Conservation (phyloP, 2,329 filamentous ascomycete genomes). For the Myotisia sp. region DNA sequence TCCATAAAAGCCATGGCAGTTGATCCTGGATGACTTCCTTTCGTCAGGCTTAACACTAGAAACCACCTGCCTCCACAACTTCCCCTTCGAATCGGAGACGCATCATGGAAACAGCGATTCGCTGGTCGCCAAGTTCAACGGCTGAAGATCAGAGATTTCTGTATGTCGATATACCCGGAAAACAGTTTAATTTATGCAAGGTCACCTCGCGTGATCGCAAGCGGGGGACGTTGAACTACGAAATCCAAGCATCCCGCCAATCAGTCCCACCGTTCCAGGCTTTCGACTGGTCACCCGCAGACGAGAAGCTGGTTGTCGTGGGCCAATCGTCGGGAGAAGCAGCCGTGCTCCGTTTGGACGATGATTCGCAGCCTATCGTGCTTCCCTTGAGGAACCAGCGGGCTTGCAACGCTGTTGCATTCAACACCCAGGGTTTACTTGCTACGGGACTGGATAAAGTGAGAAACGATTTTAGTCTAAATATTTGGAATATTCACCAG, state of each 20-base stretch:
- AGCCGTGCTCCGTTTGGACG: conserved; percentile 42
- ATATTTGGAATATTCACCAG: conserved; percentile 48
- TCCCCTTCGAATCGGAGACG: neutral
- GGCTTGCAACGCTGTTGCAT: conserved; percentile 50
- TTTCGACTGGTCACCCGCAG: conserved; percentile 50
- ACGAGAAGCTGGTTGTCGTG: conserved; percentile 45
- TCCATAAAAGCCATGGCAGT: conserved; percentile 5
- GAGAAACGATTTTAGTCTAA: conserved; percentile 50
- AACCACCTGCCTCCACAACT: neutral
- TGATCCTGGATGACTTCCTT: conserved; percentile 5
- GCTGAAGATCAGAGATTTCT: conserved; percentile 42
- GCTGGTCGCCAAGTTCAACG: conserved; percentile 48
- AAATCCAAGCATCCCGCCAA: conserved; percentile 38
- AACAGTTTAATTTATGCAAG: conserved; percentile 44
- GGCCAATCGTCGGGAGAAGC: conserved; percentile 49
- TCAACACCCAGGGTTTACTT: conserved; percentile 42
- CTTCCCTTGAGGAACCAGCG: conserved; percentile 49
- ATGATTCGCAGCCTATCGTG: conserved; percentile 34
- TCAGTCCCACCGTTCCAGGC: conserved; percentile 48
- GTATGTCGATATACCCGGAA: conserved; percentile 46
- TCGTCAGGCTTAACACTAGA: too few species aligned
- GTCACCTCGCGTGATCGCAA: conserved; percentile 28
- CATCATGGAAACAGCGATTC: conserved; percentile 46
- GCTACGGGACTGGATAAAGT: conserved; percentile 50
- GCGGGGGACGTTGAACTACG: conserved; percentile 33